Conservation (phyloP, 176 grass and related monocot genomes). For the Poa annua region DNA sequence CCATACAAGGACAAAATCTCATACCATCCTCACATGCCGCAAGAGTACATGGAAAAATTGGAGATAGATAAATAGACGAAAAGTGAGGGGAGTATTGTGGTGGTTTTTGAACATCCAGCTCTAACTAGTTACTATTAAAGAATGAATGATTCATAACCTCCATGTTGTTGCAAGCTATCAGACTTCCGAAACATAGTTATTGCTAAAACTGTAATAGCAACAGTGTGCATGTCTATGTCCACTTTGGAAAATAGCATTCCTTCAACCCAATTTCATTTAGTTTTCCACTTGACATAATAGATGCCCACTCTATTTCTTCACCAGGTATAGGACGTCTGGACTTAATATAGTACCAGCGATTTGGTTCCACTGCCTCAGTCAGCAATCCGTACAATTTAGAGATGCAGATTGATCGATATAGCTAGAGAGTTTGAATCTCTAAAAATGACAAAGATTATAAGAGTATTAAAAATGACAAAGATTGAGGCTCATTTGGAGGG, state of each 20-base stretch:
- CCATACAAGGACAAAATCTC: no score
- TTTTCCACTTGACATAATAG: background rate
- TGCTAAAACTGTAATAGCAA: background rate
- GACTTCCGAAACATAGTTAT: background rate
- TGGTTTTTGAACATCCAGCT: background rate
- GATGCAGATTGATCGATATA: no score
- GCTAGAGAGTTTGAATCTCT: no score
- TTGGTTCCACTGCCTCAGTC: background rate
- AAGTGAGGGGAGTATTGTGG: background rate
- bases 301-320: background rate
- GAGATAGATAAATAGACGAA: no score
- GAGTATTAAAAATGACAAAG: no score
- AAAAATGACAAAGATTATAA: no score
- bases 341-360: background rate
- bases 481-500: no score
- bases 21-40: no score
- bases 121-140: background rate
- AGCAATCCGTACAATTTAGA: no score
- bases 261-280: background rate
- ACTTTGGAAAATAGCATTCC: background rate
- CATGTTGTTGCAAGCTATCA: background rate
- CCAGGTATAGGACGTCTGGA: background rate
- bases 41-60: no score
- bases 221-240: background rate
- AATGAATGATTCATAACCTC: background rate